These are phyloP conservation scores for Chaetomiaceae sp. DNA, from an alignment of 2,329 filamentous ascomycete genomes.

Conservation along the genomic window DNA sequence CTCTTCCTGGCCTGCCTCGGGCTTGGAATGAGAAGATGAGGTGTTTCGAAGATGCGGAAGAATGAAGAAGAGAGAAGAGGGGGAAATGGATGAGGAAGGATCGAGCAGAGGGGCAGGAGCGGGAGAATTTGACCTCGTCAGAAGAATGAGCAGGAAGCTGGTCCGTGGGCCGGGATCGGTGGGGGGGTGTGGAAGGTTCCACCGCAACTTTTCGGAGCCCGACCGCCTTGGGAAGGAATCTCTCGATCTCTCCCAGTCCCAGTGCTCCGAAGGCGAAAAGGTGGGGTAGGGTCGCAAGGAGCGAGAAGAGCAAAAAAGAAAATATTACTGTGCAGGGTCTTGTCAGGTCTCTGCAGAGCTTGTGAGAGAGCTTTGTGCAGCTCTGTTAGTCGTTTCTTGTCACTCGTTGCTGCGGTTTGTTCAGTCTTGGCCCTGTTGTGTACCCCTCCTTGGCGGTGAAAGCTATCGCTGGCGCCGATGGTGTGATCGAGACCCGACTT, in stretches of 20 bases:
- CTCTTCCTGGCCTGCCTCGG: conserved; percentile 21
- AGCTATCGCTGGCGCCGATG: conserved; percentile 20
- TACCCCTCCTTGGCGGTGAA: not conserved
- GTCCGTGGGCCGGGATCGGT: conserved; percentile 22
- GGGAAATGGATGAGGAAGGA: conserved; percentile 10
- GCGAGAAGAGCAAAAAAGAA: not conserved
- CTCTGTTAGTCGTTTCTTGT: conserved; percentile 2
- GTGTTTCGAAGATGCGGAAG: conserved; percentile 8
- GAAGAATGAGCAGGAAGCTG: conserved; percentile 1
- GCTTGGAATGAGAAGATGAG: conserved; percentile 11
- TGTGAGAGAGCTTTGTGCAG: not conserved
- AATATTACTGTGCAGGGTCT: not conserved
- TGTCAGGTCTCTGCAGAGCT: not conserved
- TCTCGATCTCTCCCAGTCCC: not conserved
- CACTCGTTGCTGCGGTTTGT: not conserved
- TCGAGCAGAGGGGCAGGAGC: conserved; percentile 10
- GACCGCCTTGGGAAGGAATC: conserved; percentile 12
- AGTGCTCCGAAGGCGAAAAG: not conserved
- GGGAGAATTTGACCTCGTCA: conserved; percentile 18
- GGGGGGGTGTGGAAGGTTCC: conserved; percentile 16
- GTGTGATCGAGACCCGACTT: conserved; percentile 19
- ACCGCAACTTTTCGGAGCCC: conserved; percentile 21
- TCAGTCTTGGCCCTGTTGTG: conserved; percentile 6
- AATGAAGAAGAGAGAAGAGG: conserved; percentile 11
- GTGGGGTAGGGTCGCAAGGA: no score